Evolutionary conservation across 768 basidiomycete genomes (phyloP), one percentile per base, ranked within the genome.

Genomic region (Cubamyces lactineus): DNA sequence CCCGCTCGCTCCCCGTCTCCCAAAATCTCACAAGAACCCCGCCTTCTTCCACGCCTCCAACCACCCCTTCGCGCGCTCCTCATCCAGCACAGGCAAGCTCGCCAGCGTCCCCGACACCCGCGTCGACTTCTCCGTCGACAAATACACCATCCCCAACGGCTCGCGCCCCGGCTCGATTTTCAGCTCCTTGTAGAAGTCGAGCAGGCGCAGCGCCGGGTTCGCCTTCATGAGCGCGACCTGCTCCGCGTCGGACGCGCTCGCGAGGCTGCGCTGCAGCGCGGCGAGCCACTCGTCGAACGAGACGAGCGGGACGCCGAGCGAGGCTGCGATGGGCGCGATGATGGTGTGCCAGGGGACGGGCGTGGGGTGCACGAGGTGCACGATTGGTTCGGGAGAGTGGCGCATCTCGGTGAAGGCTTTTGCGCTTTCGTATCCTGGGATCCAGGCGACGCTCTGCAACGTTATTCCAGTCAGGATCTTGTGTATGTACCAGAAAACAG

Each of bases 281-380:
- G 38, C 13, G n/a, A 70, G 49, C 73, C 74, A 76, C 28, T 61
- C 62, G 6, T 34, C 45, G 57, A 64, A 74, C 13, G 71, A 47
- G 17, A 72, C 69, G 23, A 69, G 53, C 6, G 63, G 63, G 38
- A 74, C 53, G 23, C 52, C 41, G 15, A 75, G 63, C 21, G 53
- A 50, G 12, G 51, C 19, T 1, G 59, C 55, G 15, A 63, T 53
- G 9, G 59, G 41, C 16, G 19, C 17, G 9, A 62, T 30, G 34
- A 66, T 23, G 2, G 28, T 40, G 38, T 63, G 62, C 76, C 77
- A 79, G 2, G 68, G 48, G 2, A 73, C 62, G 6, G 77, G 72
- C 9, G 68, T 66, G 17, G 81, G 80, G 63, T 82, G 80, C 0
- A 79, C 70, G 7, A 82, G 59, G 62, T 82, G 76, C 57, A 78